Conservation (phyloP, 305 asterid species). For the Solanum aculeatissimum region DNA sequence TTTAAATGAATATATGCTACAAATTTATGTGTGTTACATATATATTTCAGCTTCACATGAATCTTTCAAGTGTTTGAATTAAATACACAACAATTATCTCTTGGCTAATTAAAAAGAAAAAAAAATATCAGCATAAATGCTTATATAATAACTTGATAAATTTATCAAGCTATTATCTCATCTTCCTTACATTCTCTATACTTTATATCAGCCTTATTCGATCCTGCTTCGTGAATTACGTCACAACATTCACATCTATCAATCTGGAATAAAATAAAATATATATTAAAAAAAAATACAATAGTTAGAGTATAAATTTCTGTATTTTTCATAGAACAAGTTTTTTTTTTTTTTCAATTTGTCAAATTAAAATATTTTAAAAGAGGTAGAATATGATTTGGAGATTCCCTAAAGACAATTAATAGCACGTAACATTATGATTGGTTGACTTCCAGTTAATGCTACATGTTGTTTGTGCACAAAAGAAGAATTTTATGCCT, state of each 20-base stretch:
- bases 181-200: conserved; percentile 38
- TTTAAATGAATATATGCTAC: background rate
- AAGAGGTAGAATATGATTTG: background rate
- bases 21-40: background rate
- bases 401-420: background rate
- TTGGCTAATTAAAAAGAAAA: background rate
- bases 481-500: background rate
- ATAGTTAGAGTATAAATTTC: background rate
- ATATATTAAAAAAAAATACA: no score
- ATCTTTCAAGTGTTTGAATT: background rate
- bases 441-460: background rate
- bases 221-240: conserved; percentile 16
- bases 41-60: background rate
- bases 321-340: no score
- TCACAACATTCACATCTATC: conserved; percentile 73
- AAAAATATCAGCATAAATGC: background rate
- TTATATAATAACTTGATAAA: background rate
- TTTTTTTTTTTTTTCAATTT: background rate
- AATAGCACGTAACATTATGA: background rate
- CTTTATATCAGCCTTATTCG: conserved; percentile 15
- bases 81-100: background rate
- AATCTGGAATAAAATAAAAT: conserved; percentile 8
- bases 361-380: background rate
- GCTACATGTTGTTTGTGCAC: background rate
- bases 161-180: conserved; percentile 37